Conservation (phyloP, 257 asterid species). For the Petunia secreta region DNA sequence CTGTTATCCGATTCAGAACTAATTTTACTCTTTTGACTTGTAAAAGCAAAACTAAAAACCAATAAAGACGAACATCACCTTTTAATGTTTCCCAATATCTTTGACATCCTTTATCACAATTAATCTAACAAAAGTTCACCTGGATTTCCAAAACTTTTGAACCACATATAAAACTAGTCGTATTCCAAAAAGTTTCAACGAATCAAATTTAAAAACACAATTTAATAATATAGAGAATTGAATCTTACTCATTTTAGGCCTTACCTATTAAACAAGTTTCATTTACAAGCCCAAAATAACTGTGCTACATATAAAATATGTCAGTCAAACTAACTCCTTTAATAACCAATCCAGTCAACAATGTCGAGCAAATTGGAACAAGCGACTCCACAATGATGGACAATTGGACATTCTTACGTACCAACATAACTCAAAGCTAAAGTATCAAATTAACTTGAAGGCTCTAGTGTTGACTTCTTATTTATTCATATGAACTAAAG, state of each 20-base stretch:
- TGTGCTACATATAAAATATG: background rate
- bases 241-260: background rate
- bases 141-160: background rate
- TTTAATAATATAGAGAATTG: background rate
- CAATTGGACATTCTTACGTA: background rate
- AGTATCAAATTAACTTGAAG: slow-evolving; percentile 1
- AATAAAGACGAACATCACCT: background rate
- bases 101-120: background rate
- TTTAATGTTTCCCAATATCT: background rate
- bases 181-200: background rate
- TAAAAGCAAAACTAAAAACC: background rate
- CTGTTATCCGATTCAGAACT: background rate
- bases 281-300: slow-evolving; percentile 2
- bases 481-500: background rate
- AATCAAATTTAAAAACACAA: background rate
- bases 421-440: slow-evolving; percentile 6
- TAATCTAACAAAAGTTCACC: background rate
- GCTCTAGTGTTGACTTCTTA: background rate
- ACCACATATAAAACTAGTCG: background rate
- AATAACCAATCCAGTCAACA: background rate
- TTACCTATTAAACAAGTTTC: background rate
- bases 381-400: background rate
- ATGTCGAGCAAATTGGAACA: background rate
- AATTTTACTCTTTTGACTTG: background rate
- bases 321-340: background rate